Base-by-base conservation (phyloP, 2,329 filamentous ascomycete genomes). In the Calonectria pseudoreteaudii region DNA sequence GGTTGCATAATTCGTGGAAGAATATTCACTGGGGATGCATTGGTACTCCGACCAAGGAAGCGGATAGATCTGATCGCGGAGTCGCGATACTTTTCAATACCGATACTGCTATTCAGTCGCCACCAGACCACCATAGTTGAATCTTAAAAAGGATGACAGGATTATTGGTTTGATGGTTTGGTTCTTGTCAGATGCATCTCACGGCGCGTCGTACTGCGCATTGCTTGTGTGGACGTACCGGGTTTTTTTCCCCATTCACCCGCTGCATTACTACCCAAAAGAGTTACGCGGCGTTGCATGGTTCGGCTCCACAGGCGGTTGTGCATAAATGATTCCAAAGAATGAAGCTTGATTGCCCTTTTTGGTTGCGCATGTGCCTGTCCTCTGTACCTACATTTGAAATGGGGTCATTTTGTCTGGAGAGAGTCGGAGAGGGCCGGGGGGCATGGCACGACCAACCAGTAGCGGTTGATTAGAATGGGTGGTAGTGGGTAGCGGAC, bases 261-360 rank as follows among this genome's bases (percentile, higher is more conserved):
- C 44, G 44, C 8, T 47, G 44, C 50, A 31, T 38, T 58, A 36
- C n/a, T 58, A 58, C 53, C n/a, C 53, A 58, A 58, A 36, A n/a
- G 10, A n/a, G 30, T 34, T 58, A 58, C 53, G 50, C 14, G 20
- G 53, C 31, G n/a, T 13, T 5, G 20, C 18, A 13, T 6, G 53
- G 18, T n/a, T 14, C 20, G 18, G 31, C 31, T 36, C 53, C 53
- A 58, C 53, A 31, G 20, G 11, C 20, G 30, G n/a, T 36, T 58
- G 53, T 34, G 53, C 53, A 58, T 58, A 36, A 58, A 58, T 58
- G 53, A 58, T 58, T 58, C 53, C 53, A 58, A 58, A 58, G 30
- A 34, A 58, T 18, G n/a, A 36, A 58, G 53, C 53, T 58, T 58
- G 31, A 58, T 34, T 58, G 31, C 53, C 53, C 16, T 14, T 36